Conservation (phyloP, 495 filamentous ascomycete species). For the Xylaria telfairii region DNA sequence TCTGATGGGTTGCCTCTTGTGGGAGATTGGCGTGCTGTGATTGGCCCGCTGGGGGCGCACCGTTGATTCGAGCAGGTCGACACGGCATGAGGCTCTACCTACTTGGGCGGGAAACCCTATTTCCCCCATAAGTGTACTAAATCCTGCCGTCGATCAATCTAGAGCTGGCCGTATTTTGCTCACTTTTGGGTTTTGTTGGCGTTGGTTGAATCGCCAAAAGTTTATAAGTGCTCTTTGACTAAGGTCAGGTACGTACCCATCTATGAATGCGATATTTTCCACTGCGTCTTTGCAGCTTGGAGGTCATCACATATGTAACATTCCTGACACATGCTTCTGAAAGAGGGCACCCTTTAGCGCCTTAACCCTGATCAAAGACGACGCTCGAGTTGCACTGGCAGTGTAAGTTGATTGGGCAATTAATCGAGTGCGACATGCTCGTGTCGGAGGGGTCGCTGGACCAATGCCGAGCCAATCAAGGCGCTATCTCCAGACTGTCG, state of each 20-base stretch:
- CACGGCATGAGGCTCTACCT: not conserved
- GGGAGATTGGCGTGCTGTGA: constrained; percentile 11
- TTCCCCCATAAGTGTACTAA: no score
- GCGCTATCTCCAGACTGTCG: not conserved
- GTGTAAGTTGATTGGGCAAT: constrained; percentile 6
- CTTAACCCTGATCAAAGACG: not conserved
- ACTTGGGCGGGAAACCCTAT: no score
- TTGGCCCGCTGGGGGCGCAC: not conserved
- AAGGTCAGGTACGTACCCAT: no score
- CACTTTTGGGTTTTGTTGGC: not conserved
- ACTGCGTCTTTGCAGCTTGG: no score
- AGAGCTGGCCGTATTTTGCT: not conserved
- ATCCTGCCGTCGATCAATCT: not conserved
- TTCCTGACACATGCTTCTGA: no score
- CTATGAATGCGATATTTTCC: not conserved
- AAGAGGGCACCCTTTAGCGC: no score
- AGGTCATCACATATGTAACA: not conserved
- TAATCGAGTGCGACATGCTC: not conserved
- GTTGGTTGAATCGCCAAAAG: not conserved
- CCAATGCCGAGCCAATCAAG: constrained; percentile 4
- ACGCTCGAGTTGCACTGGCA: not conserved
- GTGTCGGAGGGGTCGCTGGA: not conserved
- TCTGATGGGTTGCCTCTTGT: constrained; percentile 26
- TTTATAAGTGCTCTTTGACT: not conserved
- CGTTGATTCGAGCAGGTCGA: not conserved